Evolutionary conservation across 768 basidiomycete species (phyloP), one percentile per base, ranked within the genome.

Genomic region (Pleurotus cornucopiae): DNA sequence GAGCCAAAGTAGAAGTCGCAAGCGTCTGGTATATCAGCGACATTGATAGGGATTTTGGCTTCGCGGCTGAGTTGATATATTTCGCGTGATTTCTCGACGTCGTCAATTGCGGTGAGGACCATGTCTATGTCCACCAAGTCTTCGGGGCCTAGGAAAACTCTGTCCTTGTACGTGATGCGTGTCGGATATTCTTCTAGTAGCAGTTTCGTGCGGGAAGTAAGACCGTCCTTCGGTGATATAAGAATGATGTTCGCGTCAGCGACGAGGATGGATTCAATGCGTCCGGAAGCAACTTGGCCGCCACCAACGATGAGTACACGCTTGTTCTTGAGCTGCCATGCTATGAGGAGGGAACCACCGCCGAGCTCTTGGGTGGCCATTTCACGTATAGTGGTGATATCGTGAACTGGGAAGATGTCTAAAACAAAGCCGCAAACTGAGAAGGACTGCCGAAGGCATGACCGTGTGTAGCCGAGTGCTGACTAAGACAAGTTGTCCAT

Each of bases 1-100:
- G 92, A 89, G 49, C 97, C 97, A 73, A 98, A 99, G 76, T 95
- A 98, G 66, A 99, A 99, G 71, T 99, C 96, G 77, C 97, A 99
- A 43, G 86, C 82, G 44, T 90, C 85, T 2, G 97, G 97, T 58
- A 98, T 89, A 73, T 99, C 96, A 39, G 97, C 97, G 58, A 94
- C 93, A 70, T 99, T 99, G 54, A 96, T 88, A 5, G 94, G 93
- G 49, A 98, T 88, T 46, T 76, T 80, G 53, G 70, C 76, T 21
- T 78, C 74, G 54, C 93, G 74, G 63, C 89, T 89, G 62, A 86
- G 73, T 6, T 77, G 64, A 64, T 82, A 88, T 44, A 98, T 94
- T n/a, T 77, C 66, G 53, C 81, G 81, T 21, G 90, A 92, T 56
- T 82, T 75, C 1, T 78, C 72, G 59, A 84, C 82, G 69, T 95